A percentile compares a stretch with the other conserved stretches of the same genome.
Conservation (phyloP, 208 protist species). For the Herpetomonas muscarum region DNA sequence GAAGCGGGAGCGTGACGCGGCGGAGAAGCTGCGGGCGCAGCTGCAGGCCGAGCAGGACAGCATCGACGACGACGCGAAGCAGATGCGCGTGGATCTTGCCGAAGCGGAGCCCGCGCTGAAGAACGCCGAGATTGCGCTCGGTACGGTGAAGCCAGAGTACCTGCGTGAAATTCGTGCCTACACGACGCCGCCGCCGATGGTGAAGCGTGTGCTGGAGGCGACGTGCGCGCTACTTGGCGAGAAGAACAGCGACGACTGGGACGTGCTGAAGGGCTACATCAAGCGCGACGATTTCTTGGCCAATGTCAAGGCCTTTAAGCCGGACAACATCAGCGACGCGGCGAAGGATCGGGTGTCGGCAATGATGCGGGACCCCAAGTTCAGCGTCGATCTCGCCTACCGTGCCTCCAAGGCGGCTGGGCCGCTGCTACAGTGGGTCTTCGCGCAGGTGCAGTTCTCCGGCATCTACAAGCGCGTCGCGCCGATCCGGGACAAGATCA, state of each 20-base stretch:
- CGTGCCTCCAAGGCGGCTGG: conserved; percentile 96
- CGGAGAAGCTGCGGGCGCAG: conserved; percentile 66
- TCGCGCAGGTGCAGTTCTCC: conserved; percentile 94
- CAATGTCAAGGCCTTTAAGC: conserved; percentile 94
- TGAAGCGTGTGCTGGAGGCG: conserved; percentile 94
- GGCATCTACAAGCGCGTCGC: conserved; percentile 89
- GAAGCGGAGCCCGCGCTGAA: conserved; percentile 92
- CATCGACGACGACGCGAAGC: conserved; percentile 61
- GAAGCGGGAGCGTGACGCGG: conserved; percentile 76
- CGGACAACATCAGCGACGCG: conserved; percentile 70
- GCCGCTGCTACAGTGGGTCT: conserved; percentile 96
- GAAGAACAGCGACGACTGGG: conserved; percentile 88
- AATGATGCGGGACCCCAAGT: conserved; percentile 90
- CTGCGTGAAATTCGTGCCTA: conserved; percentile 97
- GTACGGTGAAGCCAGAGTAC: conserved; percentile 95
- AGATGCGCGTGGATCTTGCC: conserved; percentile 72
- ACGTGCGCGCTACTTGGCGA: conserved; percentile 87
- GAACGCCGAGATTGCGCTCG: conserved; percentile 94
- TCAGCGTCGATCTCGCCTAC: conserved; percentile 94
- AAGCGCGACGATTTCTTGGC: conserved; percentile 93
- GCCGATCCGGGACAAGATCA: conserved; percentile 93
- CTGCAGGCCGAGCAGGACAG: conserved; percentile 83
- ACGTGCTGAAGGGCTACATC: conserved; percentile 90
- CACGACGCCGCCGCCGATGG: conserved; percentile 93
- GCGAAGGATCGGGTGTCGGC: conserved; percentile 44